Evolutionary conservation across 495 filamentous ascomycete genomes (phyloP), one percentile per base, ranked within the genome.

Genomic region (Neurospora sp.): DNA sequence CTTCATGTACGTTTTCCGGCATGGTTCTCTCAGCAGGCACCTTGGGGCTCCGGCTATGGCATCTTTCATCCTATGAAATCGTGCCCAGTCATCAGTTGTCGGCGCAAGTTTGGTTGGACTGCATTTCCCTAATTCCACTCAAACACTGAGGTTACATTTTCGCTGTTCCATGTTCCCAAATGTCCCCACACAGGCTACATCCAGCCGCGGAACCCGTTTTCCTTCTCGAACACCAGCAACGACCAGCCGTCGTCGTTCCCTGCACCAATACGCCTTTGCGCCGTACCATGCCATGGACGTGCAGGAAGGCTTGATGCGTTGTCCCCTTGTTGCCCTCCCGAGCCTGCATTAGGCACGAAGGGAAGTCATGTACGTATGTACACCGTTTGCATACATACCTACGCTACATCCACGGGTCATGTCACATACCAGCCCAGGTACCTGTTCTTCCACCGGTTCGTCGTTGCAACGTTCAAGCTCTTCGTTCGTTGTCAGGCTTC

Each of bases 51-150:
- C 76, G 78, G 76, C 73, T 74, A 77, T 77, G 77, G 77, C 73
- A 73, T 54, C 72, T 70, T 35, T 70, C 72, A 73, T 75, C 80
- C 80, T 82, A 82, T 82, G 75, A 73, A 75, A 80, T 79, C 75
- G 75, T 82, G 80, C 79, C 80, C 79, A 78, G 79, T 82, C 80
- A 82, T 82, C 80, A 80, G 76, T 76, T 73, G 78, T 76, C 78
- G 75, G 73, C 78, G 71, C 77, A 80, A 72, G 75, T 78, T 76
- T 78, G 77, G 75, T 74, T 78, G 79, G 77, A 77, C 78, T 78
- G 79, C 80, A 78, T 78, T 71, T 72, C 72, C 54, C 76, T 73
- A 75, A 74, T 74, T 76, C 77, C 71, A 73, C 73, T 73, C 72
- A 42, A 74, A 72, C 71, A 77, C 74, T 77, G 39, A 76, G 70